Evolutionary conservation across 1,284 basidiomycete genomes (phyloP).

Genomic region (Ceratobasidium sp.): DNA sequence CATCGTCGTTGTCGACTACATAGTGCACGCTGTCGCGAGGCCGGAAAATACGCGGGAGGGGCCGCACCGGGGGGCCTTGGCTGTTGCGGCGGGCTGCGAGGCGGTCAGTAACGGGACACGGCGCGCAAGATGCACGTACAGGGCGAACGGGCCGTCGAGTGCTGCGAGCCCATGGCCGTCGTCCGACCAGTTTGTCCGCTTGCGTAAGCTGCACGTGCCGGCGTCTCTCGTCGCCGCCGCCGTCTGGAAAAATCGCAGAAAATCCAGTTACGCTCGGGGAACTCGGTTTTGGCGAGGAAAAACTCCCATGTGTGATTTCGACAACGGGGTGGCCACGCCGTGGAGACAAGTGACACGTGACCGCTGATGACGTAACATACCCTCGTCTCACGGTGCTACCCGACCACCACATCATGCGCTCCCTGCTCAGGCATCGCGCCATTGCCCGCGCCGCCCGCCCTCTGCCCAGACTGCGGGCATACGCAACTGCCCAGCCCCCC

Average conservation of each 20-base stretch:
- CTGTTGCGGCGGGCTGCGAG: not conserved
- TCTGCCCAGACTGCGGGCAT: not conserved
- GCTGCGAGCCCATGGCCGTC: conserved; percentile 31
- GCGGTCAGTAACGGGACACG: not conserved
- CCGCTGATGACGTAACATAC: conserved; percentile 3
- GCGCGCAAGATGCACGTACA: conserved; percentile 10
- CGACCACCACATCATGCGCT: conserved; percentile 38
- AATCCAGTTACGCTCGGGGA: too few relatives aligned
- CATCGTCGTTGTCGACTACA: conserved; percentile 24
- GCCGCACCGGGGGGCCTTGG: not conserved
- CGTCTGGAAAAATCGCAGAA: not conserved
- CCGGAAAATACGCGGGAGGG: conserved; percentile 12
- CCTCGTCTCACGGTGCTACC: conserved; percentile 14
- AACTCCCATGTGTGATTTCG: not conserved
- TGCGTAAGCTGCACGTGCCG: conserved; percentile 20
- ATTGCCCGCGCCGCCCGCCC: conserved; percentile 26
- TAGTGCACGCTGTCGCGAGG: not conserved
- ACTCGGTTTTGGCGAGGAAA: not conserved
- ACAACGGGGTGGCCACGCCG: not conserved
- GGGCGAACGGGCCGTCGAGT: conserved; percentile 9
- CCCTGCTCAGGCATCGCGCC: conserved; percentile 37
- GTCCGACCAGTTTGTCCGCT: conserved; percentile 1
- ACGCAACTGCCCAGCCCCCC: conserved; percentile 51
- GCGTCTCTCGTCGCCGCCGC: not conserved
- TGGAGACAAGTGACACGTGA: conserved; percentile 2